phyloP scores from a whole-genome alignment of 805 yeast genomes.

The Ogataea salicorniae region DNA sequence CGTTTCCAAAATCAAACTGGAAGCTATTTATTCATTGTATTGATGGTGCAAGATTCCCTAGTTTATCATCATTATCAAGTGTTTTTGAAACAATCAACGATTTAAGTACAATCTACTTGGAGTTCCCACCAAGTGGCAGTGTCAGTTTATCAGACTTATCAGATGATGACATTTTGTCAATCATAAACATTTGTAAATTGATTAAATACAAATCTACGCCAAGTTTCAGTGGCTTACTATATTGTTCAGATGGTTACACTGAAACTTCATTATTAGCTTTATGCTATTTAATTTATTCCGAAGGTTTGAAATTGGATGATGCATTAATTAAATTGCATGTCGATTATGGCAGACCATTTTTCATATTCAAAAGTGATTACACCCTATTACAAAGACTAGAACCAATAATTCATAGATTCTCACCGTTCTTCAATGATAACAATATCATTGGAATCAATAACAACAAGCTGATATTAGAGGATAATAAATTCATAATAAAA shows the following conservation, averaged over 20 bases:
- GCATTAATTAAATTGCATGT: constrained; percentile 62
- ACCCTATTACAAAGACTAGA: constrained; percentile 61
- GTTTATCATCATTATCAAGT: constrained; percentile 31
- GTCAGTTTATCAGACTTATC: constrained; percentile 68
- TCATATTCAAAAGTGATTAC: constrained; percentile 75
- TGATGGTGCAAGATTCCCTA: constrained; percentile 54
- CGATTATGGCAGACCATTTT: constrained; percentile 71
- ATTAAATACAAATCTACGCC: constrained; percentile 40
- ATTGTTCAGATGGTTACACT: constrained; percentile 89
- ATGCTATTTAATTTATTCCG: constrained; percentile 66
- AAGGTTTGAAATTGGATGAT: constrained; percentile 54
- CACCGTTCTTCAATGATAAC: constrained; percentile 38
- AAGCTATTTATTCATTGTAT: constrained; percentile 52
- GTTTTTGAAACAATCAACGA: constrained; percentile 15
- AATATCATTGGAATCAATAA: not conserved
- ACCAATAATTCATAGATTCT: constrained; percentile 49
- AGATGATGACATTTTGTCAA: constrained; percentile 54
- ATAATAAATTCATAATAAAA: constrained; percentile 16
- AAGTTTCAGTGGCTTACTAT: constrained; percentile 48
- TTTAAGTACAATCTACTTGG: constrained; percentile 32
- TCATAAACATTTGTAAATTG: constrained; percentile 66
- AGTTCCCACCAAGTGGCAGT: constrained; percentile 83
- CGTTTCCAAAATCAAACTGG: constrained; percentile 53
- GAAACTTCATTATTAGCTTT: constrained; percentile 76
- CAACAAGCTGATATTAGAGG: constrained; percentile 14